A percentile compares a stretch with the other conserved stretches of the same genome.
Evolutionary conservation across 768 basidiomycete species (phyloP).

Genomic region (Botryobasidium botryosum): DNA sequence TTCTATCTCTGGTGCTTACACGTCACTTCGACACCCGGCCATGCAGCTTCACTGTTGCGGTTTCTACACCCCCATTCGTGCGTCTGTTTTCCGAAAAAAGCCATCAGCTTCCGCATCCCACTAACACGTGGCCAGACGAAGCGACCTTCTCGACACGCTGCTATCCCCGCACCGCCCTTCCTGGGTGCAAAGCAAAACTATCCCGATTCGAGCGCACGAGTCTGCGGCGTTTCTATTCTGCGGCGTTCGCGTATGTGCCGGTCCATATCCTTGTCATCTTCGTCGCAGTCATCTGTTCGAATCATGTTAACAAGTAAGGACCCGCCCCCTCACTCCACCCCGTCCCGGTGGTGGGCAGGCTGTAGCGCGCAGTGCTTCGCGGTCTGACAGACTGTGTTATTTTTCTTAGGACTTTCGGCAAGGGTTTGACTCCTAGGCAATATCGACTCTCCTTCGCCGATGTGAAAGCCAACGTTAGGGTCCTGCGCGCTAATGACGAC

Average conservation of each 20-base stretch:
- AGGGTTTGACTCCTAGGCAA: conserved; percentile 40
- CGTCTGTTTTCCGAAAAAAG: conserved; percentile 10
- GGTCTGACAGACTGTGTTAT: background rate
- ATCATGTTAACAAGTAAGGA: conserved; percentile 32
- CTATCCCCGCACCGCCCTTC: conserved; percentile 41
- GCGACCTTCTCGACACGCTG: conserved; percentile 40
- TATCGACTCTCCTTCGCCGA: too few species aligned
- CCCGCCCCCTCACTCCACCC: background rate
- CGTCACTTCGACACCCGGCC: conserved; percentile 14
- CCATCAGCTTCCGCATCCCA: conserved; percentile 11
- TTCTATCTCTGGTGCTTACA: background rate
- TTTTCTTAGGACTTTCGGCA: conserved; percentile 36
- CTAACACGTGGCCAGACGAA: too few species aligned
- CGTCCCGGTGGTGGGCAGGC: background rate
- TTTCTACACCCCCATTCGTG: conserved; percentile 37
- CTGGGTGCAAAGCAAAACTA: conserved; percentile 50
- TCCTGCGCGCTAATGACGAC: too few species aligned
- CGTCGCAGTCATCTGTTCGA: conserved; percentile 44
- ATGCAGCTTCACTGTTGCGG: conserved; percentile 37
- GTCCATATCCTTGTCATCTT: conserved; percentile 44
- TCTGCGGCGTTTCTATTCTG: conserved; percentile 31
- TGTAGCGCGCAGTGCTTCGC: background rate
- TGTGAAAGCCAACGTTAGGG: too few species aligned
- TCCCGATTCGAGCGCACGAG: conserved; percentile 33
- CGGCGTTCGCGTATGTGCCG: conserved; percentile 39